Base-by-base conservation (phyloP, 345 rosid species). In the Cardamine occulta region DNA sequence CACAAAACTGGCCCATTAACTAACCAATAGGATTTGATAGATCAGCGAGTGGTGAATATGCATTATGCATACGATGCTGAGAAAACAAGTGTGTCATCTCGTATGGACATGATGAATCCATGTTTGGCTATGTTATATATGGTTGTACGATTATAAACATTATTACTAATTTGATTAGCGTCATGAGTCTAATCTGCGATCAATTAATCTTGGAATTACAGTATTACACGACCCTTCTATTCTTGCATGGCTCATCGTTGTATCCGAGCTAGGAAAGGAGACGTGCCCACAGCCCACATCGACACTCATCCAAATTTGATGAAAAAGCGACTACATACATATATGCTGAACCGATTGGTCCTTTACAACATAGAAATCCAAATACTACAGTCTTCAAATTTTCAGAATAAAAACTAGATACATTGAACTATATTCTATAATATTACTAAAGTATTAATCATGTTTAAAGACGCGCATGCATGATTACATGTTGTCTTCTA, bases 391-490 rank as follows among this genome's bases (percentile, higher is more conserved):
- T 61, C 64, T 19, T 57, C 37, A 57, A 24, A 4, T 26, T 37
- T 75, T 10, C 35, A 49, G 61, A 66, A 67, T 29, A 34, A 51
- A 49, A 74, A 39, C 55, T 68, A 28, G 55, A 68, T 67, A 68
- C 79, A 75, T 60, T 68, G 79, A 75, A 60, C 39, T 26, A 37
- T 6, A 68, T 28, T 39, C 28, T 9, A 66, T 14, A 57, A 37
- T 47, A 48, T 17, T 45, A 26, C 23, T 55, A 53, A 55, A 66
- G 4, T 24, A 48, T 5, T 24, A 34, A 35, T 74, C 60, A 48
- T 56, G 59, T 48, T 34, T 66, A 58, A 65, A 66, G 59, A 61
- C 28, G 52, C 62, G 68, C 74, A 60, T 29, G 39, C 79, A 51
- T 51, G 14, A 42, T 51, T 69, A 34, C 40, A 62, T 31, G 40